Evolutionary conservation across 495 filamentous ascomycete species (phyloP).

Genomic region (Pseudoneurospora amorphoporcata): DNA sequence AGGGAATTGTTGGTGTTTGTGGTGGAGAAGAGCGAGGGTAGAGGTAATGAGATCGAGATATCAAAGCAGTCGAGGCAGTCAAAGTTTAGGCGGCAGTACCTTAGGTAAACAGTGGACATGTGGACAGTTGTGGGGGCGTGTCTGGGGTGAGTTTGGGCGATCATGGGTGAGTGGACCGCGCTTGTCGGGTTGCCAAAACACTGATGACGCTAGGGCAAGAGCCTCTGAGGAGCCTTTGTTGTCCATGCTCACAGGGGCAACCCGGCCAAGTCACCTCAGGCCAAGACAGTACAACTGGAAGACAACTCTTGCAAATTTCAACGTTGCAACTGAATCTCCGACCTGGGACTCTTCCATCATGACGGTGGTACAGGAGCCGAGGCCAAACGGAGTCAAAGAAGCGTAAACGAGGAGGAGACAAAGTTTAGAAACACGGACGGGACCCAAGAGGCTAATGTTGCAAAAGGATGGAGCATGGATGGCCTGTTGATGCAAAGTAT

Average conservation of each 20-base stretch:
- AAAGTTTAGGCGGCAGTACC: not conserved
- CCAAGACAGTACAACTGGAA: not conserved
- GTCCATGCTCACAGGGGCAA: not conserved
- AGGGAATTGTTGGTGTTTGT: not conserved
- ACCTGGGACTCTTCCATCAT: not conserved
- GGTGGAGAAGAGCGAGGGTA: not conserved
- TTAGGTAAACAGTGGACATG: not conserved
- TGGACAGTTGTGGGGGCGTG: not conserved
- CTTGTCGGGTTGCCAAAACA: constrained; percentile 21
- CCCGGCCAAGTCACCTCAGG: not conserved
- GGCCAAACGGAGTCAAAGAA: not conserved
- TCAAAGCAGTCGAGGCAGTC: not conserved
- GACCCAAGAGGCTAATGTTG: not conserved
- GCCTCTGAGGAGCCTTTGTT: constrained; percentile 6
- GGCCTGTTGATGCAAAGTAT: not conserved
- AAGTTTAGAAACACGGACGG: not conserved
- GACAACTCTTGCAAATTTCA: not conserved
- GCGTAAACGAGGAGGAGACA: not conserved
- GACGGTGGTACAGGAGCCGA: not conserved
- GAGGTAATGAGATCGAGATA: not conserved
- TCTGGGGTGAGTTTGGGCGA: constrained; percentile 14
- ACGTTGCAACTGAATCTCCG: not conserved
- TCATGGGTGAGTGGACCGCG: constrained; percentile 19
- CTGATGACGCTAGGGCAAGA: constrained; percentile 14
- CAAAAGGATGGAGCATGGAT: not conserved